Evolutionary conservation across 129 eudicot genomes (phyloP).

Genomic region (Ambrosia artemisiifolia): DNA sequence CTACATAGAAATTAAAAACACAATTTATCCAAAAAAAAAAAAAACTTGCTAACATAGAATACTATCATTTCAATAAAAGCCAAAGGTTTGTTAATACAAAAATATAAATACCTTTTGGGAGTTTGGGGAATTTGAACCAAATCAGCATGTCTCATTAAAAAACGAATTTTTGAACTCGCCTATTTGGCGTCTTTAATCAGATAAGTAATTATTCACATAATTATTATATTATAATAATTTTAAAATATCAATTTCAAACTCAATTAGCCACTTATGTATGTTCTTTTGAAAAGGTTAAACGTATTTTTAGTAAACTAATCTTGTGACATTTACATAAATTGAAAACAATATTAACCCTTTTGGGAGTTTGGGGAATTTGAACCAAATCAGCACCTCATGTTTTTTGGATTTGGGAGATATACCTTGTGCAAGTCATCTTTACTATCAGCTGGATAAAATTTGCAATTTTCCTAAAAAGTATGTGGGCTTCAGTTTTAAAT

Average conservation of each 20-base stretch:
- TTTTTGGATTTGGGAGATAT: neutral
- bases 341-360: no score
- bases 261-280: neutral
- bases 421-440: slow-evolving; percentile 93
- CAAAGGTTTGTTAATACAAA: no score
- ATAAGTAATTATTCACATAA: no score
- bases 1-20: slow-evolving; percentile 34
- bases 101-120: no score
- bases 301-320: neutral
- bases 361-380: no score
- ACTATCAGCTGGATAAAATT: slow-evolving; percentile 74
- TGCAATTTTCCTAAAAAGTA: slow-evolving; percentile 56
- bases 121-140: no score
- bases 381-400: neutral
- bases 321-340: no score
- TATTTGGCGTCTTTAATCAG: no score
- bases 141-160: no score
- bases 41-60: neutral
- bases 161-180: no score
- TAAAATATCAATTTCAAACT: neutral
- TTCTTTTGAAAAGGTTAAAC: neutral
- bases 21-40: neutral
- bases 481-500: neutral
- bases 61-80: neutral
- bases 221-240: neutral